A percentile compares a stretch with the other conserved stretches of the same genome.
Evolutionary conservation across 2,329 filamentous ascomycete genomes (phyloP).

Genomic region (Fusarium liriodendri): DNA sequence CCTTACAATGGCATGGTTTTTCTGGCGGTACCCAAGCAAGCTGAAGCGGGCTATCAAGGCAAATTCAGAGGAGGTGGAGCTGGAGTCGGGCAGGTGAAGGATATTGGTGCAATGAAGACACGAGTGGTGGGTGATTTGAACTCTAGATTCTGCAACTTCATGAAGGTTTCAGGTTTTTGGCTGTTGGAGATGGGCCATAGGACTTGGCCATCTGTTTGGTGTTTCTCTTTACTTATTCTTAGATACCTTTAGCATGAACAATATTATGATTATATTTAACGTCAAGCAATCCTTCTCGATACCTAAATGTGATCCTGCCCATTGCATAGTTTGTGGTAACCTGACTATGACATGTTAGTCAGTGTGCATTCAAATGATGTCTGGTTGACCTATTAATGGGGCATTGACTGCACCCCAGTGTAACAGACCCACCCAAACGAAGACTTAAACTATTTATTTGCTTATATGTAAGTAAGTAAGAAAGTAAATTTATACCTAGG

Average conservation of each 20-base stretch:
- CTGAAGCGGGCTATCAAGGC: background rate
- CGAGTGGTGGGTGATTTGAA: background rate
- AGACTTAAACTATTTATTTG: background rate
- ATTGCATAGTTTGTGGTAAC: background rate
- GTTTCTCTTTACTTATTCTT: background rate
- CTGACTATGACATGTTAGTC: background rate
- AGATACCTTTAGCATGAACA: background rate
- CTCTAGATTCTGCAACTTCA: too few species aligned
- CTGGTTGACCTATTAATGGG: background rate
- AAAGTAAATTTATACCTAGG: background rate
- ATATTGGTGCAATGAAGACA: accelerated
- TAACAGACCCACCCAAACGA: background rate
- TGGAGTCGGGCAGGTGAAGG: background rate
- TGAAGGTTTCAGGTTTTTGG: background rate
- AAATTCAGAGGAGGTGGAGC: background rate
- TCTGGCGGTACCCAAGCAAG: constrained; percentile 13
- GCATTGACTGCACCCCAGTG: background rate
- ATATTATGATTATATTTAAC: background rate
- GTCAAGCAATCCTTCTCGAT: accelerated
- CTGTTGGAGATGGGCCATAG: too few species aligned
- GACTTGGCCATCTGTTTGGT: background rate
- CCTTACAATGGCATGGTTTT: constrained; percentile 20
- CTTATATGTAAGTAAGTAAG: background rate
- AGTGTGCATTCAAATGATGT: too few species aligned
- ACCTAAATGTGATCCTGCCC: background rate